phyloP scores from a whole-genome alignment of 2,329 filamentous ascomycete species.

The Fusarium scirpi region DNA sequence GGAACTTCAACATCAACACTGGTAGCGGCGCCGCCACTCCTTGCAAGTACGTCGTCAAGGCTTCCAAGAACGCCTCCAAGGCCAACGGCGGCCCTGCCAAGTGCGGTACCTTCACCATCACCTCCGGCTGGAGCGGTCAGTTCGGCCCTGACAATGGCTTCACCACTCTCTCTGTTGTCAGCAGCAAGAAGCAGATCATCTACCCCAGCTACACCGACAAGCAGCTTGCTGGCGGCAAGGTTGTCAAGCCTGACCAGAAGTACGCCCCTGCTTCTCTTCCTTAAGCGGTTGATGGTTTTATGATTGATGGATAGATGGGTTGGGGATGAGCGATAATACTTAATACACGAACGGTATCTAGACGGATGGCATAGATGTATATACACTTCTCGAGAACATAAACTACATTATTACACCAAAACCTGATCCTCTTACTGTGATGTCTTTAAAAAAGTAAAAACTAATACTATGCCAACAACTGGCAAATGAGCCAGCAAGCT shows the following conservation, averaged over 20 bases:
- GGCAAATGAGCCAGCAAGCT: background rate
- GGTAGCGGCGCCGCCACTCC: slow-evolving; percentile 54
- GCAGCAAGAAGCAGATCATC: slow-evolving; percentile 57
- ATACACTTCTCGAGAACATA: slow-evolving; percentile 10
- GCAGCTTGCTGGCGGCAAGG: slow-evolving; percentile 57
- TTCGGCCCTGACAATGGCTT: slow-evolving; percentile 65
- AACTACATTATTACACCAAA: background rate
- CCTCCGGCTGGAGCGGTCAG: slow-evolving; percentile 66
- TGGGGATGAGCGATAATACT: background rate
- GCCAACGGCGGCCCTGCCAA: slow-evolving; percentile 54
- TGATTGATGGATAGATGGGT: background rate
- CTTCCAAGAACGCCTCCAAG: slow-evolving; percentile 49
- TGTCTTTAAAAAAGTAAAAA: background rate
- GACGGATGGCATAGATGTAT: background rate
- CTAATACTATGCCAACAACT: accelerated
- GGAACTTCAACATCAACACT: slow-evolving; percentile 59
- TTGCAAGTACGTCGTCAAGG: slow-evolving; percentile 49
- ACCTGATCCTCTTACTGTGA: background rate
- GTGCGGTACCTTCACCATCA: slow-evolving; percentile 64
- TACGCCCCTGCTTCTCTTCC: slow-evolving; percentile 52
- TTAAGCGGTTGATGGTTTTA: background rate
- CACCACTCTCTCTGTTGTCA: slow-evolving; percentile 63
- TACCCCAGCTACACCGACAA: slow-evolving; percentile 66
- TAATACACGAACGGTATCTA: background rate
- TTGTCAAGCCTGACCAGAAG: slow-evolving; percentile 62